Evolutionary conservation across 2,329 filamentous ascomycete genomes (phyloP).

Genomic region (Colletotrichum scovillei): DNA sequence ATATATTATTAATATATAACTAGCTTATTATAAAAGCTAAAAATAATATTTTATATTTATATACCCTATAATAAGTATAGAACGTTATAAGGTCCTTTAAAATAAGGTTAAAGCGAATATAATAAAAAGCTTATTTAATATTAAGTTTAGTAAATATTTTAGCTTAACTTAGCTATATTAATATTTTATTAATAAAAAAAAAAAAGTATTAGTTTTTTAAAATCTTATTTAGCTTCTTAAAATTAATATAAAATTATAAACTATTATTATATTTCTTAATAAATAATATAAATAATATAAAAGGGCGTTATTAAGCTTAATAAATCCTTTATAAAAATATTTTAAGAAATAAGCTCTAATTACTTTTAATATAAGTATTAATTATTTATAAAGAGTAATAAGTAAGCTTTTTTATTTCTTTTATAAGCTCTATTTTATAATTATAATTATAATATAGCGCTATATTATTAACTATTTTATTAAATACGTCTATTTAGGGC

Average conservation of each 20-base stretch:
- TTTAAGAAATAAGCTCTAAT: not conserved
- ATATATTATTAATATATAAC: no score
- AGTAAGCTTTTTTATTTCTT: not conserved
- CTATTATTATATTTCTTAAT: not conserved
- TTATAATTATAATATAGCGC: not conserved
- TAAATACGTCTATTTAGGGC: not conserved
- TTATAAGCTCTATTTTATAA: not conserved
- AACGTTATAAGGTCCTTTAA: no score
- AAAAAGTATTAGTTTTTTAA: not conserved
- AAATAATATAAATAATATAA: not conserved
- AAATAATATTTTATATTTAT: no score
- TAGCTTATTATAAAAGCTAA: no score
- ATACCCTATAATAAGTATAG: no score
- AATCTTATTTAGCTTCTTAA: not conserved
- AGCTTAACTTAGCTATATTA: not conserved
- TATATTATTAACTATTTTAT: not conserved
- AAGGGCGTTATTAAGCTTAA: not conserved
- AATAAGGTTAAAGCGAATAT: no score
- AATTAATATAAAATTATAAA: not conserved
- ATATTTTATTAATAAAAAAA: not conserved
- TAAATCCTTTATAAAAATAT: not conserved
- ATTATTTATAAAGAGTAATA: not conserved
- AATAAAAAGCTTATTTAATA: no score
- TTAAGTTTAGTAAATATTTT: no score
- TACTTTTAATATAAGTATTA: not conserved